These are phyloP conservation scores for Amanita subjunquillea DNA, from an alignment of 768 basidiomycete species.

Conservation along the genomic window DNA sequence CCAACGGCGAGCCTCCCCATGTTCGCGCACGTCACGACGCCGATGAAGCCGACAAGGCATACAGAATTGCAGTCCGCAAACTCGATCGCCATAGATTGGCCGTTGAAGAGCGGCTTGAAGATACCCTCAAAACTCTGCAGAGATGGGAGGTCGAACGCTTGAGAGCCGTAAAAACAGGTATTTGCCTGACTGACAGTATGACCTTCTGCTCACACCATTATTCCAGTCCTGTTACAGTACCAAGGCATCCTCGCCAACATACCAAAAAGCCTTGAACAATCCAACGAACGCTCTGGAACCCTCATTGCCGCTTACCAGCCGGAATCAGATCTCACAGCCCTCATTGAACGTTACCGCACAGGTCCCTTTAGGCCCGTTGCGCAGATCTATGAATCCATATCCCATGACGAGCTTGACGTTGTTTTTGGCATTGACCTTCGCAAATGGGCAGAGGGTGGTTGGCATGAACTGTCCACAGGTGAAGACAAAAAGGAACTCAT, in stretches of 20 bases:
- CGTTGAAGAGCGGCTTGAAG: conserved; percentile 81
- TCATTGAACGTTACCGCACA: conserved; percentile 89
- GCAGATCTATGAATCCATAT: conserved; percentile 78
- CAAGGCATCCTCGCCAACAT: conserved; percentile 71
- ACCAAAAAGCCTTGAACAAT: conserved; percentile 53
- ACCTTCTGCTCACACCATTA: not conserved
- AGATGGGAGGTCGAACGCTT: conserved; percentile 81
- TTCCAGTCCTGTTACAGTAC: conserved; percentile 71
- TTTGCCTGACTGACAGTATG: not conserved
- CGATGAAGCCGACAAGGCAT: conserved; percentile 68
- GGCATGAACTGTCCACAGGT: conserved; percentile 44
- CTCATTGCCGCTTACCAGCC: conserved; percentile 81
- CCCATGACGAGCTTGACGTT: conserved; percentile 76
- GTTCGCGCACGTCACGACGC: conserved; percentile 69
- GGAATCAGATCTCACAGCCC: conserved; percentile 74
- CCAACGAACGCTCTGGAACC: conserved; percentile 60
- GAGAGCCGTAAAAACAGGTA: conserved; percentile 76
- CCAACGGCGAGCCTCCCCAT: conserved; percentile 51
- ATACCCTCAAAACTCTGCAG: conserved; percentile 70
- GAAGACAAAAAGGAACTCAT: conserved; percentile 52
- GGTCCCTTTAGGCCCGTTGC: conserved; percentile 86
- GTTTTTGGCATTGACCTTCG: conserved; percentile 89
- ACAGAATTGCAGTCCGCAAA: conserved; percentile 70
- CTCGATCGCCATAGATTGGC: conserved; percentile 79
- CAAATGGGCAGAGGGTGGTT: conserved; percentile 83